A percentile compares a stretch with the other conserved stretches of the same genome.
Conservation (phyloP, 2,329 filamentous ascomycete species). For the Neurospora crassa region DNA sequence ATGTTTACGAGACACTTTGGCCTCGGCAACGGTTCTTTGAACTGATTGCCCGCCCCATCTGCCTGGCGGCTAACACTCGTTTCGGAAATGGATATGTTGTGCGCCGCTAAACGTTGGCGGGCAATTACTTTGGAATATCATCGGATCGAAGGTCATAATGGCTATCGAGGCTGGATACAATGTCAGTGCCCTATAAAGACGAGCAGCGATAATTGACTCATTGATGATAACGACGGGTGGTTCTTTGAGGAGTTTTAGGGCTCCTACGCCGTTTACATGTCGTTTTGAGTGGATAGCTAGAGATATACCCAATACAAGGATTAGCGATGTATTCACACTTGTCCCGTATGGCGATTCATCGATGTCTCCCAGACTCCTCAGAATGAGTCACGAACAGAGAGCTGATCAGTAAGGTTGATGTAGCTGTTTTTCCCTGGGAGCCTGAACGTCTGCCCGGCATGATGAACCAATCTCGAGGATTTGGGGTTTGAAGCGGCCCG, state of each 20-base stretch:
- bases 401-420: not conserved
- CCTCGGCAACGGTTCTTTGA: slow-evolving; percentile 26
- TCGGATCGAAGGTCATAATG: not conserved
- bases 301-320: not conserved
- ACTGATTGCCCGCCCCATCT: not conserved
- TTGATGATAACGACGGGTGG: not conserved
- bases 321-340: not conserved
- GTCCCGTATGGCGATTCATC: not conserved
- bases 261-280: not conserved
- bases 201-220: not conserved
- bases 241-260: not conserved
- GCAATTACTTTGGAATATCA: not conserved
- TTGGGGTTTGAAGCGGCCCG: not conserved
- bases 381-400: not conserved
- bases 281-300: not conserved
- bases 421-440: not conserved
- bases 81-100: not conserved
- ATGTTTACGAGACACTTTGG: slow-evolving; percentile 61
- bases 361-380: not conserved
- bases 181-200: not conserved
- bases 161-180: not conserved
- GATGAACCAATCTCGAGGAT: not conserved
- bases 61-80: not conserved
- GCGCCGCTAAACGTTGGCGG: not conserved
- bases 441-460: not conserved